phyloP scores from a whole-genome alignment of 257 asterid species.

The Solanum bulbocastanum region DNA sequence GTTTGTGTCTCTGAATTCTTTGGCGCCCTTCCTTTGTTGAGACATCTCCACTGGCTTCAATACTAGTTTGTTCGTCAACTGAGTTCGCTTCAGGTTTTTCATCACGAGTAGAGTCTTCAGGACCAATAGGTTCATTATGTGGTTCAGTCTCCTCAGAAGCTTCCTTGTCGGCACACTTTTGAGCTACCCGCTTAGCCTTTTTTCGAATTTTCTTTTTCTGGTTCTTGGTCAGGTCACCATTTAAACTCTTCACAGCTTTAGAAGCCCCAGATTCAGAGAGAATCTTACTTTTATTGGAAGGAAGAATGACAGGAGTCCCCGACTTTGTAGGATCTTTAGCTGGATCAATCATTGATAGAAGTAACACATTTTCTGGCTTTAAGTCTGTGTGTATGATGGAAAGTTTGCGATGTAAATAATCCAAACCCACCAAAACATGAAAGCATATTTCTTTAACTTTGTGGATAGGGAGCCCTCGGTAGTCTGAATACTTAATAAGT shows the following conservation, averaged over 20 bases:
- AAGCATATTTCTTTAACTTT: constrained; percentile 82
- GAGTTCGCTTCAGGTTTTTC: constrained; percentile 29
- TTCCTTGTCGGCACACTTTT: constrained; percentile 47
- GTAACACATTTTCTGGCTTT: constrained; percentile 86
- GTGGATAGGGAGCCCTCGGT: constrained; percentile 66
- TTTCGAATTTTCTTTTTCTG: constrained; percentile 74
- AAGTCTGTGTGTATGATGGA: constrained; percentile 94
- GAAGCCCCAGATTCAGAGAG: constrained; percentile 35
- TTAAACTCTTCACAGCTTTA: constrained; percentile 38
- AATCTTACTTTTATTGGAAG: constrained; percentile 49
- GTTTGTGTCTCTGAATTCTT: constrained; percentile 40
- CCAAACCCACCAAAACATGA: constrained; percentile 78
- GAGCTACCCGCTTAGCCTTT: constrained; percentile 74
- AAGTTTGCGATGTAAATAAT: constrained; percentile 78
- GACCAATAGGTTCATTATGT: constrained; percentile 43
- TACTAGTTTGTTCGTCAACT: constrained; percentile 18
- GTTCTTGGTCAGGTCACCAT: constrained; percentile 64
- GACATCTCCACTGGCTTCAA: constrained; percentile 28
- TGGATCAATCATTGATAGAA: constrained; percentile 67
- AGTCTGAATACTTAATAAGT: constrained; percentile 75
- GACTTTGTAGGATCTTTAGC: constrained; percentile 69
- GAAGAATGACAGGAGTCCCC: constrained; percentile 45
- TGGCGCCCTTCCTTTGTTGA: constrained; percentile 17
- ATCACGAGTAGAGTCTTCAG: constrained; percentile 37
- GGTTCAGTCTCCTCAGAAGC: constrained; percentile 31